Evolutionary conservation across 441 rosid genomes (phyloP).

Genomic region (Gossypium davidsonii): DNA sequence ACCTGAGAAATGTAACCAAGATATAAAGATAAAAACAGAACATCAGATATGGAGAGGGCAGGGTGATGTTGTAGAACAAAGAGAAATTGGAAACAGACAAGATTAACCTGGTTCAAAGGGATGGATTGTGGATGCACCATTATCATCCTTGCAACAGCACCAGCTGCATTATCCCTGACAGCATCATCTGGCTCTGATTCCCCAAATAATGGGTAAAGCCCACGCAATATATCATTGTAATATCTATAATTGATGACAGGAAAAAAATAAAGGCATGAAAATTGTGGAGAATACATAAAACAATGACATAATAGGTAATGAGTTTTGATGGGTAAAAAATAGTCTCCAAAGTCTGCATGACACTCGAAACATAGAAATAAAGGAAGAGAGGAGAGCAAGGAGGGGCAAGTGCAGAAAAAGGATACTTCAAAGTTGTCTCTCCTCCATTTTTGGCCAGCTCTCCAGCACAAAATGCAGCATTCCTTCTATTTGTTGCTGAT

Average conservation of each 20-base stretch:
- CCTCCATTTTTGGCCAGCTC: slow-evolving; percentile 96
- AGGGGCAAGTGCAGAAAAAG: slow-evolving; percentile 22
- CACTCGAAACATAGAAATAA: background rate
- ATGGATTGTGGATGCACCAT: slow-evolving; percentile 76
- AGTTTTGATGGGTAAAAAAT: background rate
- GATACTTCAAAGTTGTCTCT: slow-evolving; percentile 79
- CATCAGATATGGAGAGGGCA: background rate
- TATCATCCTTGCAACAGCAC: slow-evolving; percentile 99
- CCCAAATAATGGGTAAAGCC: slow-evolving; percentile 79
- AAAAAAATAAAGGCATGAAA: slow-evolving; percentile 21
- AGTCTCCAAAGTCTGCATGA: background rate
- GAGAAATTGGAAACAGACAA: slow-evolving; percentile 9
- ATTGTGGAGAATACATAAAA: background rate
- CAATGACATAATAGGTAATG: background rate
- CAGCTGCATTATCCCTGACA: slow-evolving; percentile 97
- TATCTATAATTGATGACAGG: slow-evolving; percentile 56
- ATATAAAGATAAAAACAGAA: slow-evolving; percentile 6
- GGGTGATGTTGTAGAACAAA: background rate
- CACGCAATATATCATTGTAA: slow-evolving; percentile 65
- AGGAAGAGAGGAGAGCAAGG: background rate
- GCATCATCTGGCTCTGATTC: slow-evolving; percentile 91
- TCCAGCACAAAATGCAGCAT: slow-evolving; percentile 97
- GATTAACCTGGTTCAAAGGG: slow-evolving; percentile 79
- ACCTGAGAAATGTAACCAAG: slow-evolving; percentile 43
- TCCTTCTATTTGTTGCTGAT: slow-evolving; percentile 88